Evolutionary conservation across 179 eudicot species (phyloP).

Genomic region (Patellifolia procumbens): DNA sequence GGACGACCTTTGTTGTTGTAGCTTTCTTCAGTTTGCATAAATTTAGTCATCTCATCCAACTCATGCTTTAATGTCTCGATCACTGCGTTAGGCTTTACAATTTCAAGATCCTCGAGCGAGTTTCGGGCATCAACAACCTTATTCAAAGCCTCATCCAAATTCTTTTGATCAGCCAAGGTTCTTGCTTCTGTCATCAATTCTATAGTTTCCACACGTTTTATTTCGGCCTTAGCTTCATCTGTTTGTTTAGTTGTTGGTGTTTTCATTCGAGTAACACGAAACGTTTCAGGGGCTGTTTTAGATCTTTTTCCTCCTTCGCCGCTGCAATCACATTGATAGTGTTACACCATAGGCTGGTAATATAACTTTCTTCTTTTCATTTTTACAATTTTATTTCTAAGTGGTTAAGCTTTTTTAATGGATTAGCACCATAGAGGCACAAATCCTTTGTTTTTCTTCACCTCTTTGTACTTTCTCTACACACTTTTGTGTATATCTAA

Average conservation of each 20-base stretch:
- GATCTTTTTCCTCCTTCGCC: neutral
- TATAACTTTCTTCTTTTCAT: no score
- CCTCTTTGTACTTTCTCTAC: no score
- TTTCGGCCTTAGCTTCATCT: neutral
- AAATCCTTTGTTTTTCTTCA: no score
- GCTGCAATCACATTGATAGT: neutral
- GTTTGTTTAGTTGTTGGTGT: neutral
- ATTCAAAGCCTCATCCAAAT: neutral
- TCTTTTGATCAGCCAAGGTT: neutral
- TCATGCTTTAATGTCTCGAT: neutral
- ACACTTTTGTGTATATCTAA: no score
- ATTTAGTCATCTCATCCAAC: neutral
- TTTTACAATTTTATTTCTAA: no score
- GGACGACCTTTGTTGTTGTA: conserved; percentile 1
- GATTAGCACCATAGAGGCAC: no score
- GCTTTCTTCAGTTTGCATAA: neutral
- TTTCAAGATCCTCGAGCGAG: neutral
- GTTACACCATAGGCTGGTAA: no score
- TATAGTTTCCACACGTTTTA: neutral
- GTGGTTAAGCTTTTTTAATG: no score
- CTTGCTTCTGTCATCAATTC: conserved; percentile 4
- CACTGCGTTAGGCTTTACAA: neutral
- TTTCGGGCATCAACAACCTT: neutral
- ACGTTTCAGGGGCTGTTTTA: neutral
- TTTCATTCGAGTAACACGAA: neutral